Evolutionary conservation across 2,329 filamentous ascomycete genomes (phyloP), one percentile per base, ranked within the genome.

Genomic region (Exophiala calicioides): DNA sequence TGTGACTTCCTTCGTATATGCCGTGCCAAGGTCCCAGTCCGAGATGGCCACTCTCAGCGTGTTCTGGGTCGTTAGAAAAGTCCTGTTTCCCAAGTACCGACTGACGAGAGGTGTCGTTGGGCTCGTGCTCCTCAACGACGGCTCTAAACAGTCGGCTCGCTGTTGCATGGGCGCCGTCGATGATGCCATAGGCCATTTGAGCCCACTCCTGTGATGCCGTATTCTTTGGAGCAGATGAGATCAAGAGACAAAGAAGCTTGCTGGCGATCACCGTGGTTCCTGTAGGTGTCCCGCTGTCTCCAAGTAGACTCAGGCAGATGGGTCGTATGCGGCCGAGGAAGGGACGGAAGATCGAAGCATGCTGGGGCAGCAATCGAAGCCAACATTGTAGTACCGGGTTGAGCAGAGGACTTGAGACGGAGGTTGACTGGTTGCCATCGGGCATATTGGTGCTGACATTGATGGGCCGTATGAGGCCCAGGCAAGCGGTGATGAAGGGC

Each of bases 281-380:
- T 3, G 67, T 65, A 1, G 85, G 75, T 4, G 80, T 71, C 4
- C 73, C 65, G 10, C 18, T 76, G 78, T 20, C 75, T 3, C 82
- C 82, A 42, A 91, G 66, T 54, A 84, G 80, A 4, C 69, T 68
- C 34, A 77, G 73, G 31, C 84, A 68, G 15, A 85, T 73, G 9
- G 76, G 70, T 44, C 78, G 81, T 32, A 95, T 77, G 56, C 89
- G 85, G 27, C 78, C 75, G 48, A 80, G 76, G 62, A 85, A 88
- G 1, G 88, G 85, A 9, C 91, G 84, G 65, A 95, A 85, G 23
- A 88, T 88, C 5, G 89, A 87, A 21, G 88, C 84, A 65, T 95
- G 90, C 41, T 84, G 78, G n/a, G 86, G 85, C 23, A 95, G 71
- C 24, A 96, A 72, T 33, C 81, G 77, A 23, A 79, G 73, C 51